Base-by-base conservation (phyloP, 129 eudicot species). In the Pseudognaphalium luteoalbum region DNA sequence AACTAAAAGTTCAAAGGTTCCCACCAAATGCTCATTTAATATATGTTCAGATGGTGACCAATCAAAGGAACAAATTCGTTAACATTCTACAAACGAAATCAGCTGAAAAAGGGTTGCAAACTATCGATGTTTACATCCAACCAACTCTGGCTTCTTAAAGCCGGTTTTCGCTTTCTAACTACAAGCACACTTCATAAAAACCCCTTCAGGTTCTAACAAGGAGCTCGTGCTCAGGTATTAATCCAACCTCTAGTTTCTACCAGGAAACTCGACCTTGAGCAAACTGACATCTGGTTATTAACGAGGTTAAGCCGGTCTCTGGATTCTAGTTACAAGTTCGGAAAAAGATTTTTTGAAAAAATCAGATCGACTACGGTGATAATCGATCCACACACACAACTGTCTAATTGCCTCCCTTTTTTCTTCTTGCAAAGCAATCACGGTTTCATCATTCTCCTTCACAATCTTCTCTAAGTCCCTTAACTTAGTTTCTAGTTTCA, bases 321-420 rank as follows among this genome's bases (percentile, higher is more conserved):
- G 83, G 60, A 68, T 70, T 70, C 75, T 72, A 9, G 75, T 68
- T 69, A 70, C 80, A 14, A 79, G 78, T 41, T 81, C 86, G 12
- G 59, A 37, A 17, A 87, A 44, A 39, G 82, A 41, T 71, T 84
- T 85, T 72, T 79, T 85, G 81, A 87, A 84, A 73, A 65, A 89
- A 75, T 90, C 92, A 2, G 86, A 83, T 0, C 83, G 96, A 51
- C 90, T 77, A 0, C 91, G 86, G 6, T 91, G 98, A 81, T 87
- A 94, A 77, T 94, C 98, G 28, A 87, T 89, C 93, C 87, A 88
- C 56, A 93, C 83, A 72, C 97, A 91, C 21, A 93, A 63, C 42
- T 93, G 97, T 60, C 93, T 80, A 17, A 93, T 93, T 3, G 98
- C 97, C 77, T 93, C 98, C 57, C 92, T 79, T 47, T 93, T 93